Base-by-base conservation (phyloP, 768 basidiomycete species). In the Lactarius indigo region DNA sequence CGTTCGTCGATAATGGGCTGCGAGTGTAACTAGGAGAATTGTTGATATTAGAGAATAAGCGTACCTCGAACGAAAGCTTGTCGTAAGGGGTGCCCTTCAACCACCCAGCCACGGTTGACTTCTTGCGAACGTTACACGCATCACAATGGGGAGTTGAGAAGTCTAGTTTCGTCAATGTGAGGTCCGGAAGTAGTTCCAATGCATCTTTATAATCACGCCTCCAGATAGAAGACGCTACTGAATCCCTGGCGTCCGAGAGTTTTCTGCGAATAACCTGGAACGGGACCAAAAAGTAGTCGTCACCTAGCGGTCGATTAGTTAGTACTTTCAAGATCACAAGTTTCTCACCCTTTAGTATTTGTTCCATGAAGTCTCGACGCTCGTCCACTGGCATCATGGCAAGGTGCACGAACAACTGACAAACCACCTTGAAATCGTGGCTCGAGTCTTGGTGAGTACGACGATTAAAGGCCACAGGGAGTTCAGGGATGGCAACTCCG, bases 191-290 rank as follows among this genome's bases (percentile, higher is more conserved):
- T 58, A 70, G 84, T 72, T 90, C 84, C 17, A 97, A 75, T 2
- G 80, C 73, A 50, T 80, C 82, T 70, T 84, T 91, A 78, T 90
- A 92, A 13, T 83, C 80, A 2, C 87, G 81, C 64, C 81, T 79
- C 94, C 94, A 97, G 13, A 92, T 84, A 1, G 91, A 92, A n/a
- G 92, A 94, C 9, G 88, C 81, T 6, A 95, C 77, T 1, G 91
- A 89, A 73, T 93, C 90, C 64, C 84, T 79, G 65, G 91, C 77
- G 2, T 90, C 89, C 9, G 76, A 78, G 31, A 96, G 74, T 73
- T 91, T 91, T 57, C 91, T 85, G 28, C 88, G 84, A n/a, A 84
- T 78, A 1, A 85, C 80, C 56, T 80, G 80, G 44, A 92, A 74
- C n/a, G 92, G 88, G 1, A 89, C 82, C 30, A 83, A 82, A 73